Base-by-base conservation (phyloP, 108 stramenopile species). In the Cyclotella atomus region DNA sequence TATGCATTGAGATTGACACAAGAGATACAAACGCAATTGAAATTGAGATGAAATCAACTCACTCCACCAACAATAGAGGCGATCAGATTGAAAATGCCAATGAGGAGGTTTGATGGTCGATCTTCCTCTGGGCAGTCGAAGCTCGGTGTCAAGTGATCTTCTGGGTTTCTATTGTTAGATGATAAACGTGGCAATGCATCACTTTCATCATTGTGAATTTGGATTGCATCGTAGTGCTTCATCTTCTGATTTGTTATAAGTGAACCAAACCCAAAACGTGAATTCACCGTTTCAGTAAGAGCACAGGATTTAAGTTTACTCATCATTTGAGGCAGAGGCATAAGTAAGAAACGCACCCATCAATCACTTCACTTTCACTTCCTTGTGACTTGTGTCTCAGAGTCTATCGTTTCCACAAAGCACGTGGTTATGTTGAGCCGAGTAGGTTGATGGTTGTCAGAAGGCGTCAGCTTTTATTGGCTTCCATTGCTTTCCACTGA, bases 81-180 rank as follows among this genome's bases (percentile, higher is more conserved):
- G 32, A 91, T 84, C 0, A 96, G 68, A 70, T 94, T 94, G 79
- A 96, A 92, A 0, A 72, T 85, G 12, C 91, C 89, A 30, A 84
- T 71, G 16, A 85, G 44, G 3, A 83, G 21, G 3, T 77, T 59
- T 1, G 92, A 89, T 59, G 79, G 71, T 19, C 92, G 88, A 33
- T 69, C 60, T 23, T 50, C 33, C 28, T 16, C 32, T 10, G 47
- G 30, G 46, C 54, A 65, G 46, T 62, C 34, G 60, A 78, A 78
- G 70, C 70, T 56, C 21, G 77, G 77, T 0, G 65, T 46, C 15
- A 78, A 47, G 43, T 78, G 77, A 50, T 78, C 77, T 66, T 65
- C 27, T 3, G 77, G 70, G 21, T 78, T 61, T 27, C 47, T 45
- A 21, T 74, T 74, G 53, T 29, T 17, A 19, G 29, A 30, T 30